A percentile compares a stretch with the other conserved stretches of the same genome.
Conservation (phyloP, 148 eudicot genomes). For the Agrostemma githago region DNA sequence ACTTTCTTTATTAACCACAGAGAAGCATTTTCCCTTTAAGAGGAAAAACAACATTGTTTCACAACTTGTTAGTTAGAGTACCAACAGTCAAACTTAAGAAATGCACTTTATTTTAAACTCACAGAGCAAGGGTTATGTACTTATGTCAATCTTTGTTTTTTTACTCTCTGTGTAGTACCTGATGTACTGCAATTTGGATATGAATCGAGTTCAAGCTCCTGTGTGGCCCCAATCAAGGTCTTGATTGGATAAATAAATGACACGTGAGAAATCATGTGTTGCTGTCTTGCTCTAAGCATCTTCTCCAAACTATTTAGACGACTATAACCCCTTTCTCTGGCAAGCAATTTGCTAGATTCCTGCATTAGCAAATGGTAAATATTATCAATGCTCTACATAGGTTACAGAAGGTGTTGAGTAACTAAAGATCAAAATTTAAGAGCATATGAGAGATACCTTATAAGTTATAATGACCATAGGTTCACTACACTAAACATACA, state of each 20-base stretch:
- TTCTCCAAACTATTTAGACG: slow-evolving; percentile 53
- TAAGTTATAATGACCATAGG: neutral
- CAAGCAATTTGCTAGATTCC: slow-evolving; percentile 62
- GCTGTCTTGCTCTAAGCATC: slow-evolving; percentile 79
- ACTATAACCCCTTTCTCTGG: slow-evolving; percentile 67
- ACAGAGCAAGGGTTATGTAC: neutral
- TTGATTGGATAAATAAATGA: slow-evolving; percentile 88
- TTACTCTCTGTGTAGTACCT: slow-evolving; percentile 33
- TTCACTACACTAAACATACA: neutral
- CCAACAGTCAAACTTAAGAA: neutral
- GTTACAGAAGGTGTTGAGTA: neutral
- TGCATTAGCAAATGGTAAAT: slow-evolving; percentile 31
- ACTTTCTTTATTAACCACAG: neutral
- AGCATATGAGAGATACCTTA: neutral
- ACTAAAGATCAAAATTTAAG: neutral
- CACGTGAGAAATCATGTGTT: slow-evolving; percentile 77
- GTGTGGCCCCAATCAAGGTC: slow-evolving; percentile 55
- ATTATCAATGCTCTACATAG: neutral
- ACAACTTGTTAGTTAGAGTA: neutral
- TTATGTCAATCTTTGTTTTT: neutral
- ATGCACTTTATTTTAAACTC: neutral
- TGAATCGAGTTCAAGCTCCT: slow-evolving; percentile 93
- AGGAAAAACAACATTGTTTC: neutral
- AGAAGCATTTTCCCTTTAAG: neutral
- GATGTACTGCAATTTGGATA: slow-evolving; percentile 55